Evolutionary conservation across 768 basidiomycete genomes (phyloP), one percentile per base, ranked within the genome.

Genomic region (Gyrodon lividus): DNA sequence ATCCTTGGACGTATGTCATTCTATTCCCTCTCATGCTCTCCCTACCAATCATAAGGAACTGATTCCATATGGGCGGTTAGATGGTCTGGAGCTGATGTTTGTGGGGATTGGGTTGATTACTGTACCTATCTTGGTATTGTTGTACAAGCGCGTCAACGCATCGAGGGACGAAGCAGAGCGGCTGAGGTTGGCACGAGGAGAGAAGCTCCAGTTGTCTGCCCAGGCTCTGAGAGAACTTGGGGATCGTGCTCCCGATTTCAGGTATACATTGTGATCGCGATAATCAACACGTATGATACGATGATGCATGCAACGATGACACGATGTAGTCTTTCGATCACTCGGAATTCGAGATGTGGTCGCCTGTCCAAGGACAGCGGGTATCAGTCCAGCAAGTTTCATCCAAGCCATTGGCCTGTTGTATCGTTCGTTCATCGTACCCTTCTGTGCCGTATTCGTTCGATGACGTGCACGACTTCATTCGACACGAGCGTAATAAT

Each of bases 21-120:
- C 24, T 7, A 0, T 42, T 30, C 13, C 16, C 24, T 28, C 22
- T 26, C 8, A 1, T 12, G 22, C 12, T n/a, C 6, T 13, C 3
- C 10, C 14, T 38, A 4, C 23, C 30, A n/a, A n/a, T n/a, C 28
- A 43, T 9, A 23, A 48, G 7, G 14, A 0, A 2, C 30, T 12
- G n/a, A n/a, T 6, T 38, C 28, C 10, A 1, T 4, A 5, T 1
- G 26, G 16, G 31, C 19, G 37, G 3, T 4, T 20, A 86, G 85
- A 86, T 58, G 82, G 71, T 1, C 46, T 84, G 13, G 84, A 85
- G 64, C 69, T 87, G 17, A 84, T 84, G 82, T 84, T 87, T 50
- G 75, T 86, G 17, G 80, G 79, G 3, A 82, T 88, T 30, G 85
- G 86, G 0, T 70, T 86, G 59, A 71, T 86, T 7, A 61, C 66